These are phyloP conservation scores for Juglanconis sp. DNA, from an alignment of 2,329 filamentous ascomycete species.

Conservation along the genomic window DNA sequence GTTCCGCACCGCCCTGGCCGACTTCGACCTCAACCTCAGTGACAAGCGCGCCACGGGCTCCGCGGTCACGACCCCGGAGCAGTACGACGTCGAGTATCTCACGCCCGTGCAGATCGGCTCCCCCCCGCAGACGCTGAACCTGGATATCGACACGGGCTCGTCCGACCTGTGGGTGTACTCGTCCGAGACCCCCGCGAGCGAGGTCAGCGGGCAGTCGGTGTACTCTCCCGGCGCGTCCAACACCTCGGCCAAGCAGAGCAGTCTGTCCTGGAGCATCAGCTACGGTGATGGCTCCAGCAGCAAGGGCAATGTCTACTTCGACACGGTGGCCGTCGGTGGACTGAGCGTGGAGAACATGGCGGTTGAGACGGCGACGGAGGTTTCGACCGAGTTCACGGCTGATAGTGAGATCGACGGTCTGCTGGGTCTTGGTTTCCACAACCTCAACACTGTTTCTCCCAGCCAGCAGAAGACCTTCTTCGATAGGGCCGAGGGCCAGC, in stretches of 20 bases:
- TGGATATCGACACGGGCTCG: conserved; percentile 45
- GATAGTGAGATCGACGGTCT: conserved; percentile 41
- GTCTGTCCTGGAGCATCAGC: conserved; percentile 38
- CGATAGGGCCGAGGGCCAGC: conserved; percentile 29
- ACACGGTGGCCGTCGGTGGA: conserved; percentile 42
- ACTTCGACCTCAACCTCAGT: conserved; percentile 14
- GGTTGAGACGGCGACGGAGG: conserved; percentile 40
- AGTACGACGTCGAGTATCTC: conserved; percentile 33
- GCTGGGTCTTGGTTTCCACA: conserved; percentile 42
- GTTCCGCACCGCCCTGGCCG: conserved; percentile 12
- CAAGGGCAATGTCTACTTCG: conserved; percentile 41
- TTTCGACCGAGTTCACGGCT: conserved; percentile 40
- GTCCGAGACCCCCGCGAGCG: conserved; percentile 23
- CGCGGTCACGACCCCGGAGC: conserved; percentile 25
- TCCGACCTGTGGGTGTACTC: conserved; percentile 40
- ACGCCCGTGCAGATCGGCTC: conserved; percentile 33
- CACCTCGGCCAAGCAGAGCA: conserved; percentile 34
- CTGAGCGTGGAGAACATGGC: conserved; percentile 40
- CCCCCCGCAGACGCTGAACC: conserved; percentile 38
- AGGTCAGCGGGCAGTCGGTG: conserved; percentile 36
- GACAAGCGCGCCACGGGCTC: conserved; percentile 30
- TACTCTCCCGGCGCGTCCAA: conserved; percentile 38
- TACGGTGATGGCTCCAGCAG: conserved; percentile 44
- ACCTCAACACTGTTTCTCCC: conserved; percentile 43
- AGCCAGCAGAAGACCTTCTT: conserved; percentile 41